Conservation (phyloP, 2,329 filamentous ascomycete genomes). For the Byssoonygena ceratinophila region DNA sequence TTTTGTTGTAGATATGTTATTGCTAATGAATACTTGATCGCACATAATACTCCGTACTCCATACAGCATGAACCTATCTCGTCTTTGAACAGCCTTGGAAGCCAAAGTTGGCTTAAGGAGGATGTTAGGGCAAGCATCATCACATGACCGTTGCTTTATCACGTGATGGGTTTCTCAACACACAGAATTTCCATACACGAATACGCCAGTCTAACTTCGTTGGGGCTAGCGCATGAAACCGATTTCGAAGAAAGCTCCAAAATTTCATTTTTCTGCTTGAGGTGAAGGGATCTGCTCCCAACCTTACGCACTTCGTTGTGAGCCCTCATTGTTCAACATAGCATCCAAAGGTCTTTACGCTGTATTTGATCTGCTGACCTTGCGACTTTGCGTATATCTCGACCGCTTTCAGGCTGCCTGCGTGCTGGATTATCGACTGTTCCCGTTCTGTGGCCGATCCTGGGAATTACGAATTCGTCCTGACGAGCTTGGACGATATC, state of each 20-base stretch:
- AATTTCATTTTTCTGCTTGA: constrained; percentile 13
- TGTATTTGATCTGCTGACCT: neutral
- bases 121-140: constrained; percentile 5
- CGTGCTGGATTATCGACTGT: neutral
- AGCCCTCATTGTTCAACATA: neutral
- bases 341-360: neutral
- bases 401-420: neutral
- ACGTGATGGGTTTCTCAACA: neutral
- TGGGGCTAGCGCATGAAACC: neutral
- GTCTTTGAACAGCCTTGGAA: no score
- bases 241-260: constrained; percentile 4
- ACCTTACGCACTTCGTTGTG: neutral
- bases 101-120: no score
- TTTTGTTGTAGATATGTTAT: no score
- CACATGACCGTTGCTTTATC: neutral
- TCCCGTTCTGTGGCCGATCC: neutral
- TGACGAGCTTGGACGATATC: neutral
- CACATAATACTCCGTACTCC: no score
- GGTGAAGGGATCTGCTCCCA: neutral
- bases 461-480: neutral
- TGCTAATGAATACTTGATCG: neutral
- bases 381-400: neutral
- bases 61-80: neutral
- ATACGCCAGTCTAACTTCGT: constrained; percentile 1
- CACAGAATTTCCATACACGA: constrained; percentile 2